These are phyloP conservation scores for Cystobasidium tubakii DNA, from an alignment of 768 basidiomycete genomes.

Conservation along the genomic window DNA sequence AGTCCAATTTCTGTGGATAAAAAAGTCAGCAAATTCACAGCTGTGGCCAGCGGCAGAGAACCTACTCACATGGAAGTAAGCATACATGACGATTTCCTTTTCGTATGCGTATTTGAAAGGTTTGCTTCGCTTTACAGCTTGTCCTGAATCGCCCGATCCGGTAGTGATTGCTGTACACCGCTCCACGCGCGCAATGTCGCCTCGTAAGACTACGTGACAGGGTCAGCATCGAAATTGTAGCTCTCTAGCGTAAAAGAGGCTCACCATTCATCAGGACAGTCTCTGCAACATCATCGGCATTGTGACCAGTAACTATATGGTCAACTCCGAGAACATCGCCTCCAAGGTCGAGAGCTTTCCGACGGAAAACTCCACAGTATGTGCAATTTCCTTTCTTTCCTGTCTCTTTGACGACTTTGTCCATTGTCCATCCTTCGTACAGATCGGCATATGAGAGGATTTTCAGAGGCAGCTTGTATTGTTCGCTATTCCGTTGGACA, in stretches of 20 bases:
- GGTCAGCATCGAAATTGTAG: too few species aligned
- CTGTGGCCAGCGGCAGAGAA: background rate
- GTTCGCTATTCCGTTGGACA: conserved; percentile 90
- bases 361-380: conserved; percentile 94
- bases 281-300: conserved; percentile 98
- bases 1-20: conserved; percentile 73
- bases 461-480: conserved; percentile 91
- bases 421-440: conserved; percentile 97
- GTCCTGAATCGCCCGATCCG: conserved; percentile 55
- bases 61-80: conserved; percentile 37
- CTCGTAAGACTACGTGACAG: conserved; percentile 72
- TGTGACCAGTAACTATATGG: conserved; percentile 97
- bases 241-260: too few species aligned
- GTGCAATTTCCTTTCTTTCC: conserved; percentile 98
- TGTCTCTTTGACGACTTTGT: conserved; percentile 84
- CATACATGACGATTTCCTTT: conserved; percentile 99
- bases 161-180: conserved; percentile 93
- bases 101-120: conserved; percentile 99
- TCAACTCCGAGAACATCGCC: conserved; percentile 81
- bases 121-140: conserved; percentile 86
- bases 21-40: too few species aligned
- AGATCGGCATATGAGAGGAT: conserved; percentile 92
- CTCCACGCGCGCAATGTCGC: conserved; percentile 88
- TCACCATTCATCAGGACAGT: conserved; percentile 97
- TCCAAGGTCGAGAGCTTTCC: conserved; percentile 92